Evolutionary conservation across 1,284 basidiomycete genomes (phyloP).

Genomic region (Irpex lacteus): DNA sequence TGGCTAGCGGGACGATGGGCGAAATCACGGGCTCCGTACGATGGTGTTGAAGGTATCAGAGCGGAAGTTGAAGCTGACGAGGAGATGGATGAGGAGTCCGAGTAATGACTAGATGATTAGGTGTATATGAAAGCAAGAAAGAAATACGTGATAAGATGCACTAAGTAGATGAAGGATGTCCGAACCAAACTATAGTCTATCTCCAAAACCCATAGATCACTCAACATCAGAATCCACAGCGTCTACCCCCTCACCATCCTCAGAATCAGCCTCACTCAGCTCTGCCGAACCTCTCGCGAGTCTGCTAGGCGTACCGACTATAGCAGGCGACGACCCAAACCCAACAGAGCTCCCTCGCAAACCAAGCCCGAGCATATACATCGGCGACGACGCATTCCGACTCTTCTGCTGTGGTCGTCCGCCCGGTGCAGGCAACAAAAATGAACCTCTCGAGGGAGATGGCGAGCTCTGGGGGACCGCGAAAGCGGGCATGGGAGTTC

Average conservation of each 20-base stretch:
- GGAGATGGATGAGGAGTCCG: slow-evolving; percentile 33
- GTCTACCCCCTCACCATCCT: background rate
- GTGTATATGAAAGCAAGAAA: background rate
- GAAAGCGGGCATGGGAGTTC: slow-evolving; percentile 57
- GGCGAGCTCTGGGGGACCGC: slow-evolving; percentile 14
- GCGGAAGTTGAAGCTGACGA: slow-evolving; percentile 31
- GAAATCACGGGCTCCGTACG: slow-evolving; percentile 60
- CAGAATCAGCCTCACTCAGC: slow-evolving; percentile 2
- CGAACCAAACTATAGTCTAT: background rate
- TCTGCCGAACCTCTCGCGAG: slow-evolving; percentile 12
- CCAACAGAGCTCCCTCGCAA: slow-evolving; percentile 34
- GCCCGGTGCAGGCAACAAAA: slow-evolving; percentile 15
- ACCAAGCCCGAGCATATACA: slow-evolving; percentile 61
- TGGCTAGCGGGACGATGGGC: slow-evolving; percentile 68
- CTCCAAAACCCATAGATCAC: slow-evolving; percentile 6
- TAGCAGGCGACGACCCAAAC: slow-evolving; percentile 10
- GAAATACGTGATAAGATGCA: background rate
- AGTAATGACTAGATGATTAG: background rate
- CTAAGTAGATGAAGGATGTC: background rate
- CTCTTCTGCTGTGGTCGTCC: slow-evolving; percentile 29
- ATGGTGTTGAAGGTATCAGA: slow-evolving; percentile 44
- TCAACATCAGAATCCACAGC: slow-evolving; percentile 26
- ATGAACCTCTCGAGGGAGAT: slow-evolving; percentile 5
- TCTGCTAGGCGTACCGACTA: slow-evolving; percentile 6
- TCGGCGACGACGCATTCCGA: slow-evolving; percentile 48